Evolutionary conservation across 2,329 filamentous ascomycete species (phyloP).

Genomic region (Oidium heveae): DNA sequence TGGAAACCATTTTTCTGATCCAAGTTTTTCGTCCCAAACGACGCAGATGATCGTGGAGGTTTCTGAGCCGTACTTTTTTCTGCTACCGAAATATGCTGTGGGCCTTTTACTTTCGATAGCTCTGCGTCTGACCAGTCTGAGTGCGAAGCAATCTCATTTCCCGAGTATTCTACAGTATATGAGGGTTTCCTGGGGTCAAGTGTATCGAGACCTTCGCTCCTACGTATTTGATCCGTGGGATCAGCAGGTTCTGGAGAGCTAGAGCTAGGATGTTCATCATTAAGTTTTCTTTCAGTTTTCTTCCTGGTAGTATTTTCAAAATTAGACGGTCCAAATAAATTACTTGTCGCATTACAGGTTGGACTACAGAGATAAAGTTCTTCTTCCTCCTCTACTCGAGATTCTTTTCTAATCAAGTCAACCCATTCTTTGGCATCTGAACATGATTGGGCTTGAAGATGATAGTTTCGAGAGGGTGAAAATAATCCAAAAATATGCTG

Average conservation of each 20-base stretch:
- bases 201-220: slow-evolving; percentile 8
- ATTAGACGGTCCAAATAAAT: slow-evolving; percentile 5
- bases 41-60: slow-evolving; percentile 13
- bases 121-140: slow-evolving; percentile 61
- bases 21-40: slow-evolving; percentile 23
- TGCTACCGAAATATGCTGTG: slow-evolving; percentile 9
- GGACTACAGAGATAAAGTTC: slow-evolving; percentile 54
- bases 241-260: slow-evolving; percentile 37
- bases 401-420: slow-evolving; percentile 49
- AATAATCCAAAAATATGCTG: slow-evolving; percentile 82
- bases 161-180: slow-evolving; percentile 37
- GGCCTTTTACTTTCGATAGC: slow-evolving; percentile 15
- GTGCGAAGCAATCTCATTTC: slow-evolving; percentile 48
- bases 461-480: slow-evolving; percentile 72
- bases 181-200: slow-evolving; percentile 24
- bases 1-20: slow-evolving; percentile 36
- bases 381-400: slow-evolving; percentile 69
- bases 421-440: slow-evolving; percentile 74
- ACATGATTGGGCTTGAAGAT: slow-evolving; percentile 52
- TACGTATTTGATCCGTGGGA: slow-evolving; percentile 5
- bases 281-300: slow-evolving; percentile 7
- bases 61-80: slow-evolving; percentile 12
- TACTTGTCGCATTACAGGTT: slow-evolving; percentile 11
- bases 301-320: slow-evolving; percentile 8
- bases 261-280: slow-evolving; percentile 14